Evolutionary conservation across 768 basidiomycete genomes (phyloP), one percentile per base, ranked within the genome.

Genomic region (Tubosaeta sp.): DNA sequence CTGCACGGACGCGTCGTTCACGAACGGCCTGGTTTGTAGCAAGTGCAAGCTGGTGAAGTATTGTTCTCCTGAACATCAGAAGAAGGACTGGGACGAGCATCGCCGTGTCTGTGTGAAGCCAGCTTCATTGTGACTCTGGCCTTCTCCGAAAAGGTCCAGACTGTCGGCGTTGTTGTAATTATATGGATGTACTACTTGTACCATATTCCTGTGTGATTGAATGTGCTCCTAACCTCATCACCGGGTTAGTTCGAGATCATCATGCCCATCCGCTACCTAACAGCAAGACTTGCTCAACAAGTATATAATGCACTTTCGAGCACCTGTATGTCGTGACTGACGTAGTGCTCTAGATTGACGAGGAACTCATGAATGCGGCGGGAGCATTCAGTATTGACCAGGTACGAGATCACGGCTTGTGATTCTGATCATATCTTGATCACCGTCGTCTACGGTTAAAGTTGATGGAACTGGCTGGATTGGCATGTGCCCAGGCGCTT

Each of bases 361-460:
- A 90, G 61, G 90, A 96, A 63, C 82, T 98, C 43, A 97, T 98
- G 95, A 83, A 78, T 56, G 53, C 78, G 3, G 72, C 76, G n/a
- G 94, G 94, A 1, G 93, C 93, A 5, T 98, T 95, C 75, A 94
- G 91, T 65, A 72, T 98, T 38, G 94, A 98, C 61, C 95, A 95
- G 78, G 92, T 86, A 52, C 49, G 62, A 47, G 14, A 48, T 9
- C 27, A 27, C 35, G 38, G 19, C 16, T 49, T 29, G 16, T 18
- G 45, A 44, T 18, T 24, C 36, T 30, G 25, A 10, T 29, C 27
- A 25, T 27, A 47, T 16, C 5, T 39, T 56, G 31, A 49, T 49
- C 29, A 32, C 19, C 9, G 27, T 39, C 29, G 12, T 19, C n/a
- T 19, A 19, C 46, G 51, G 21, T 41, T 18, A 18, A 63, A 95